A percentile compares a stretch with the other conserved stretches of the same genome.
These are phyloP conservation scores for Russula sp. DNA, from an alignment of 768 basidiomycete species.

Conservation along the genomic window DNA sequence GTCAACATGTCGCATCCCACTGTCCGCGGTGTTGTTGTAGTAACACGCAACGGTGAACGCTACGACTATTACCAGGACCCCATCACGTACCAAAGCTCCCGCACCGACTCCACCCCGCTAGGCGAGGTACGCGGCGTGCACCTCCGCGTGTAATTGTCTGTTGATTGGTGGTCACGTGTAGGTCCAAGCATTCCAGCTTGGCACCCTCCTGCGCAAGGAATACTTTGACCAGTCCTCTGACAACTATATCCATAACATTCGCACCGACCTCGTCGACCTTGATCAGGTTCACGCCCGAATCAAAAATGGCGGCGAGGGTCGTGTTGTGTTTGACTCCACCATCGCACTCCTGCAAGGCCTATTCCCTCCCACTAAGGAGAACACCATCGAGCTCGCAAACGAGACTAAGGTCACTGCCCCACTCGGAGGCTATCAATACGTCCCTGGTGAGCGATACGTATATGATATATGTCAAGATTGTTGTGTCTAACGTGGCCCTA, in stretches of 20 bases:
- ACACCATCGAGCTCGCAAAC: conserved; percentile 73
- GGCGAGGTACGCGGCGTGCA: conserved; percentile 46
- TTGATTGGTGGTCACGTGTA: conserved; percentile 26
- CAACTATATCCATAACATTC: conserved; percentile 60
- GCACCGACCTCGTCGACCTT: conserved; percentile 62
- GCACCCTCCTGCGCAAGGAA: conserved; percentile 49
- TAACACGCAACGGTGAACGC: conserved; percentile 76
- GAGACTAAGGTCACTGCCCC: conserved; percentile 65
- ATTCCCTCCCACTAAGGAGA: conserved; percentile 70
- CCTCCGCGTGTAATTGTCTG: not conserved
- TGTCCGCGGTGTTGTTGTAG: conserved; percentile 70
- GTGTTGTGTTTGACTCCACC: conserved; percentile 82
- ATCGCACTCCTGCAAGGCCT: conserved; percentile 81
- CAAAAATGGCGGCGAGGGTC: conserved; percentile 78
- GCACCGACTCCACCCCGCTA: conserved; percentile 67
- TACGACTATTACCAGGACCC: conserved; percentile 65
- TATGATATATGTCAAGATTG: not conserved
- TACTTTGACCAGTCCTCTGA: conserved; percentile 63
- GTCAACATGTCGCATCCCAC: conserved; percentile 34
- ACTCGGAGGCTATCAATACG: conserved; percentile 78
- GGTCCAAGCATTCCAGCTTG: conserved; percentile 64
- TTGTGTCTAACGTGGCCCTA: conserved; percentile 1
- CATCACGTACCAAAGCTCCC: conserved; percentile 50
- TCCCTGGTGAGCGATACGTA: conserved; percentile 47
- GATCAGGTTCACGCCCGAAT: conserved; percentile 67